phyloP scores from a whole-genome alignment of 1,284 basidiomycete genomes.

The Pseudozyma flocculosa region DNA sequence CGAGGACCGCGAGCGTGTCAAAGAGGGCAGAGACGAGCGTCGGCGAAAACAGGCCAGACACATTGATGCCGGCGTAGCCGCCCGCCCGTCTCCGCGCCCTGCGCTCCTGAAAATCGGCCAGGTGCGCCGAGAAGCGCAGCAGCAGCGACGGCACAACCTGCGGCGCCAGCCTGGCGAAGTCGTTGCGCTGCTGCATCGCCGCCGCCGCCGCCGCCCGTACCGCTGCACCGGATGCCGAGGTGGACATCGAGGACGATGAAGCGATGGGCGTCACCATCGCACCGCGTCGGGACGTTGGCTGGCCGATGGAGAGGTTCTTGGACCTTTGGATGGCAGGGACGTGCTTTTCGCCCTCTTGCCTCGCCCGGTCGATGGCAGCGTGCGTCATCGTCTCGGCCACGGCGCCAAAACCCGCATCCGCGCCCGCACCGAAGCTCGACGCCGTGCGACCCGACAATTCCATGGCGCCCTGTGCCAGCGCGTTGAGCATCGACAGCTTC shows the following conservation, averaged over 20 bases:
- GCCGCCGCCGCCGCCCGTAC: too few species aligned
- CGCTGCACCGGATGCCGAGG: not conserved
- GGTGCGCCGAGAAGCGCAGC: not conserved
- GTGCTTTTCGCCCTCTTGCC: conserved; percentile 19
- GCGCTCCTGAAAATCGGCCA: not conserved
- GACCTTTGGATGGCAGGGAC: conserved; percentile 19
- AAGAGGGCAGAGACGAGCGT: conserved; percentile 5
- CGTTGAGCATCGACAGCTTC: conserved; percentile 78
- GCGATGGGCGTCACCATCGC: not conserved
- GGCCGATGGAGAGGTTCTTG: conserved; percentile 3
- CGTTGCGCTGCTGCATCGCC: too few species aligned
- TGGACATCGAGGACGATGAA: not conserved
- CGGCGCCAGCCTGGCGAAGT: too few species aligned
- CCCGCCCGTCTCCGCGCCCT: too few species aligned
- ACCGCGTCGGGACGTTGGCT: not conserved
- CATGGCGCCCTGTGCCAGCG: conserved; percentile 78
- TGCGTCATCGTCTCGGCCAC: conserved; percentile 3
- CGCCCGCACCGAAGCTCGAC: conserved; percentile 6
- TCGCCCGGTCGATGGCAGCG: conserved; percentile 9
- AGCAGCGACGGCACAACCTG: not conserved
- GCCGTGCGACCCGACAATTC: conserved; percentile 72
- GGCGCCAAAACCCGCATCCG: not conserved
- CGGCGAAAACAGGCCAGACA: conserved; percentile 1
- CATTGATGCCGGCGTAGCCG: conserved; percentile 3
- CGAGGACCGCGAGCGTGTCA: conserved; percentile 1